These are phyloP conservation scores for Bruguiera parviflora DNA, from an alignment of 345 rosid genomes.

Conservation along the genomic window DNA sequence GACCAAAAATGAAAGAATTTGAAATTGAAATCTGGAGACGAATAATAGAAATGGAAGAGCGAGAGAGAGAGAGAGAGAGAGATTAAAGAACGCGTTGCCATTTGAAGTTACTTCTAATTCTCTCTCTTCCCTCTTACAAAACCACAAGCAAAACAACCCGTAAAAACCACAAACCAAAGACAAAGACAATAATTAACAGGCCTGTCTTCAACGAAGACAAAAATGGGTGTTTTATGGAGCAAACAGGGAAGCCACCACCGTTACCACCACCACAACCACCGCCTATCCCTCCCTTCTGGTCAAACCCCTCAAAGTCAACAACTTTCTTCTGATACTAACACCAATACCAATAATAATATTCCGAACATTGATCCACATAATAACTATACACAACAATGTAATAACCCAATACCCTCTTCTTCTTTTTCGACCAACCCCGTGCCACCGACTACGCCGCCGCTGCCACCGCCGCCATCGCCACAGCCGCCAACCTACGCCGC, in stretches of 20 bases:
- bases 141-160: too few species aligned
- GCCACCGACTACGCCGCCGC: not conserved
- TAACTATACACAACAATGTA: not conserved
- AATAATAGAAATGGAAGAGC: too few species aligned
- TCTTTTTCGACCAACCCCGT: not conserved
- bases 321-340: not conserved
- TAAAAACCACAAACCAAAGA: too few species aligned
- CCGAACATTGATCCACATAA: not conserved
- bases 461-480: not conserved
- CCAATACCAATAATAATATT: not conserved
- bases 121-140: too few species aligned
- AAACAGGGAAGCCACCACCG: not conserved
- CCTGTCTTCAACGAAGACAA: too few species aligned
- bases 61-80: too few species aligned
- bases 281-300: too few species aligned
- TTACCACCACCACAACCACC: constrained; percentile 4
- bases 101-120: too few species aligned
- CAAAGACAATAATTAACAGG: too few species aligned
- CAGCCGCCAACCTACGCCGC: constrained; percentile 2
- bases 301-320: constrained; percentile 4
- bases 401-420: not conserved
- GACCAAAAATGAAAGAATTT: too few species aligned
- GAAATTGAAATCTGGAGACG: too few species aligned
- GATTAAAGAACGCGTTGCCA: too few species aligned
- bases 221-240: constrained; percentile 7